These are phyloP conservation scores for Fragaria vesca DNA, from an alignment of 306 rosid species.

Conservation along the genomic window DNA sequence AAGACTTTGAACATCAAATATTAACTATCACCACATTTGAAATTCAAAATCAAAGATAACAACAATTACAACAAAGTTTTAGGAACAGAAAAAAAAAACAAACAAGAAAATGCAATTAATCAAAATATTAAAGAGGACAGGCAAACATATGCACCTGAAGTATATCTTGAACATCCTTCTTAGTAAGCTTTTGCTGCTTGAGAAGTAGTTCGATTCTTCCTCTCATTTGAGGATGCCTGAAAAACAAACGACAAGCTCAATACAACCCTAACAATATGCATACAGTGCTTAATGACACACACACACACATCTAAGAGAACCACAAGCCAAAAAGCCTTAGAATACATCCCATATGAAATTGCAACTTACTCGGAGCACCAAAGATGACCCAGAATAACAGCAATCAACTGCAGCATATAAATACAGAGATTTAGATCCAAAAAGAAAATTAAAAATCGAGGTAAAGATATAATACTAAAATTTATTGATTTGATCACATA, in stretches of 20 bases:
- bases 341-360: slow-evolving; percentile 13
- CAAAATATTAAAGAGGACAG: not conserved
- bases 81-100: not conserved
- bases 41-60: not conserved
- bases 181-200: slow-evolving; percentile 82
- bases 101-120: not conserved
- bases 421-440: slow-evolving; percentile 20
- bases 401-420: slow-evolving; percentile 66
- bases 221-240: slow-evolving; percentile 79
- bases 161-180: slow-evolving; percentile 64
- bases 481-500: not conserved
- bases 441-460: not conserved
- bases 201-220: slow-evolving; percentile 86
- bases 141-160: slow-evolving; percentile 61
- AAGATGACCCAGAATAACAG: slow-evolving; percentile 85
- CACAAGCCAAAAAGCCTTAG: slow-evolving; percentile 4
- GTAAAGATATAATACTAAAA: not conserved
- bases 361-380: slow-evolving; percentile 93
- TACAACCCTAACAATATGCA: not conserved
- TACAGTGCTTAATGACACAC: no score
- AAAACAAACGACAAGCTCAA: slow-evolving; percentile 20
- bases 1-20: not conserved
- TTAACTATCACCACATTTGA: not conserved
- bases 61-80: not conserved
- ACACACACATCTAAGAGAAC: slow-evolving; percentile 13